These are phyloP conservation scores for Cladosporium sphaerospermum DNA, from an alignment of 2,329 filamentous ascomycete species.

Conservation along the genomic window DNA sequence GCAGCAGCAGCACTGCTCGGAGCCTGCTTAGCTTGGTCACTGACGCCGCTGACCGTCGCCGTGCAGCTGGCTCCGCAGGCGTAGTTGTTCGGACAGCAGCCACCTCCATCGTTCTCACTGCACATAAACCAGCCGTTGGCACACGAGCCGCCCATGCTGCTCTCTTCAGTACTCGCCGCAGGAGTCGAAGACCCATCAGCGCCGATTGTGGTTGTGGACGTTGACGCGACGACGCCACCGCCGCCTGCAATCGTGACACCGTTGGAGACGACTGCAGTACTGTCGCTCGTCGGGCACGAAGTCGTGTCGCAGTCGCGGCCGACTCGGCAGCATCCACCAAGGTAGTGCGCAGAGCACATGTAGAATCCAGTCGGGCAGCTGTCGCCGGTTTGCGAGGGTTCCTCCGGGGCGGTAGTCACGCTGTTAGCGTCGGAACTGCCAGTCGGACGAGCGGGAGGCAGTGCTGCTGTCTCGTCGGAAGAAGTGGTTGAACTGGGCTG, in stretches of 20 bases:
- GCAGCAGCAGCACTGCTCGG: constrained; percentile 33
- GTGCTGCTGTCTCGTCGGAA: constrained; percentile 34
- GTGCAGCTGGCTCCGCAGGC: constrained; percentile 70
- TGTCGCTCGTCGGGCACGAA: constrained; percentile 61
- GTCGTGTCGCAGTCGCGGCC: constrained; percentile 78
- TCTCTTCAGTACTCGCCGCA: constrained; percentile 24
- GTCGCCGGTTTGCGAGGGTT: constrained; percentile 31
- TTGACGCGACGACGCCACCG: constrained; percentile 1
- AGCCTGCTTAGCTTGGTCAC: constrained; percentile 42
- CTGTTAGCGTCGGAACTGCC: constrained; percentile 23
- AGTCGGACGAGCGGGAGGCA: constrained; percentile 18
- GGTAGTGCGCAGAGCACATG: constrained; percentile 73
- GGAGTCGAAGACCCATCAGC: constrained; percentile 23
- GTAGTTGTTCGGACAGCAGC: constrained; percentile 79
- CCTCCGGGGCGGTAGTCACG: constrained; percentile 25
- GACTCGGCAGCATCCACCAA: constrained; percentile 81
- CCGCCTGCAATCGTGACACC: constrained; percentile 57
- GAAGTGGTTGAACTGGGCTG: constrained; percentile 20
- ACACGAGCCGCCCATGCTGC: constrained; percentile 45
- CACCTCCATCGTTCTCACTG: constrained; percentile 60
- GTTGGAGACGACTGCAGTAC: constrained; percentile 58
- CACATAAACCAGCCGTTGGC: constrained; percentile 74
- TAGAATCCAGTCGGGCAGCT: constrained; percentile 87
- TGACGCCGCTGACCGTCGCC: constrained; percentile 48
- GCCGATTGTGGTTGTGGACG: neutral